Percentiles rank a stretch among this genome's conserved stretches.
Evolutionary conservation across 768 basidiomycete species (phyloP).

Genomic region (Auricularia cornea): DNA sequence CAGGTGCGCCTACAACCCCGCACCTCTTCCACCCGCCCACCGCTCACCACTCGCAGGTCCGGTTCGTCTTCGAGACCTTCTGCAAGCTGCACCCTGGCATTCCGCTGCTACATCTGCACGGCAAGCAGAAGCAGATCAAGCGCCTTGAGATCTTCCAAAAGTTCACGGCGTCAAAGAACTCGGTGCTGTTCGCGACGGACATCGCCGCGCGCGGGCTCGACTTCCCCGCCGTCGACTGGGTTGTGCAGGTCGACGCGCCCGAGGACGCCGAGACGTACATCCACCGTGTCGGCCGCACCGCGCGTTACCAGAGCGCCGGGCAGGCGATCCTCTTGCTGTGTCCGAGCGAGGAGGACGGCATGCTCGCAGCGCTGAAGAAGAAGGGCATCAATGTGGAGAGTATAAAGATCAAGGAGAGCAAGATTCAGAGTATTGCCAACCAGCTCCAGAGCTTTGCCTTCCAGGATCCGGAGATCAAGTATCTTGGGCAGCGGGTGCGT

Average conservation of each 20-base stretch:
- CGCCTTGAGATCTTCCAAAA: constrained; percentile 75
- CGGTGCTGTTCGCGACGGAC: constrained; percentile 90
- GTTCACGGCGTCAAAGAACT: constrained; percentile 74
- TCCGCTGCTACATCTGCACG: constrained; percentile 87
- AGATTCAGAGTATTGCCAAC: constrained; percentile 75
- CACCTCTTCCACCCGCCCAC: neutral
- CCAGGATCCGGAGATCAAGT: constrained; percentile 94
- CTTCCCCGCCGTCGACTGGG: constrained; percentile 96
- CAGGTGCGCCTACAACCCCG: constrained; percentile 46
- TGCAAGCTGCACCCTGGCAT: constrained; percentile 92
- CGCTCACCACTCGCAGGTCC: constrained; percentile 35
- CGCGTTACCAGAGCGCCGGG: constrained; percentile 85
- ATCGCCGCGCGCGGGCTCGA: constrained; percentile 94
- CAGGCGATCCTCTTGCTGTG: constrained; percentile 74
- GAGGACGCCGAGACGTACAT: constrained; percentile 98
- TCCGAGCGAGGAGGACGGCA: constrained; percentile 91
- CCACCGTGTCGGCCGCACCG: constrained; percentile 92
- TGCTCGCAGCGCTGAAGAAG: constrained; percentile 59
- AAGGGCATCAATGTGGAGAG: constrained; percentile 65
- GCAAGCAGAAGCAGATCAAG: constrained; percentile 93
- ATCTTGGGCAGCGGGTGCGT: constrained; percentile 84
- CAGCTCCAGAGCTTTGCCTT: constrained; percentile 90
- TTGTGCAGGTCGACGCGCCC: constrained; percentile 89
- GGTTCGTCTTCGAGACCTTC: constrained; percentile 93
- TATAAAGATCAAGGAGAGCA: constrained; percentile 85